Percentiles rank a stretch among this genome's conserved stretches.
Evolutionary conservation across 116 monocot genomes (phyloP).

Genomic region (Papilionanthe hybrid): DNA sequence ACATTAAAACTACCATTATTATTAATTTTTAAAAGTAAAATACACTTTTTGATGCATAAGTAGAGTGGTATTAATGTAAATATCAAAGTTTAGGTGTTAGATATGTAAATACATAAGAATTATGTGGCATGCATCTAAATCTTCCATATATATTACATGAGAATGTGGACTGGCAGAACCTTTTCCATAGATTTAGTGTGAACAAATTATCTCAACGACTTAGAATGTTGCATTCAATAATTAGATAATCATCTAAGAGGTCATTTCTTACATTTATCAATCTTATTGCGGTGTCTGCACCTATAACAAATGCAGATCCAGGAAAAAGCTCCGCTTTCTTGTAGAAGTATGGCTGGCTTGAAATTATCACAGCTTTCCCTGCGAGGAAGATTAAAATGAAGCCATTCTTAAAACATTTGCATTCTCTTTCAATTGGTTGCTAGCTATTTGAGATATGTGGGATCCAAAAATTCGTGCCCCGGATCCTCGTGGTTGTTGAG

Average conservation of each 20-base stretch:
- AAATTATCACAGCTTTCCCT: constrained; percentile 85
- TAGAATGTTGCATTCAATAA: not conserved
- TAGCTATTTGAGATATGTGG: too few relatives aligned
- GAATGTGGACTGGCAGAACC: not conserved
- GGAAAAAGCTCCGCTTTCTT: constrained; percentile 93
- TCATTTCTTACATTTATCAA: constrained; percentile 72
- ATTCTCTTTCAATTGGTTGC: too few relatives aligned
- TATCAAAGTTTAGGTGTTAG: too few relatives aligned
- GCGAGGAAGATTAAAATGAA: constrained; percentile 1
- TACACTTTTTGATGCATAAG: too few relatives aligned
- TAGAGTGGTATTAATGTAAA: too few relatives aligned
- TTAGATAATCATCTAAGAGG: not conserved
- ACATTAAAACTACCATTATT: too few relatives aligned
- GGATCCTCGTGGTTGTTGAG: too few relatives aligned
- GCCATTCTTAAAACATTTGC: too few relatives aligned
- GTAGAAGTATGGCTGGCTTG: constrained; percentile 89
- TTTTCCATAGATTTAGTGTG: not conserved
- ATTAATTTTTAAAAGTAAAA: too few relatives aligned
- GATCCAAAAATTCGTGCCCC: too few relatives aligned
- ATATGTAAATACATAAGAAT: too few relatives aligned
- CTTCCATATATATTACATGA: not conserved
- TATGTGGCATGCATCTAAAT: too few relatives aligned
- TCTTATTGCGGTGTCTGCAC: constrained; percentile 83
- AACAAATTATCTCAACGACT: not conserved
- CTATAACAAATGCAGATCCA: constrained; percentile 89